Evolutionary conservation across 768 basidiomycete genomes (phyloP).

Genomic region (Leccinum aurantiacum): DNA sequence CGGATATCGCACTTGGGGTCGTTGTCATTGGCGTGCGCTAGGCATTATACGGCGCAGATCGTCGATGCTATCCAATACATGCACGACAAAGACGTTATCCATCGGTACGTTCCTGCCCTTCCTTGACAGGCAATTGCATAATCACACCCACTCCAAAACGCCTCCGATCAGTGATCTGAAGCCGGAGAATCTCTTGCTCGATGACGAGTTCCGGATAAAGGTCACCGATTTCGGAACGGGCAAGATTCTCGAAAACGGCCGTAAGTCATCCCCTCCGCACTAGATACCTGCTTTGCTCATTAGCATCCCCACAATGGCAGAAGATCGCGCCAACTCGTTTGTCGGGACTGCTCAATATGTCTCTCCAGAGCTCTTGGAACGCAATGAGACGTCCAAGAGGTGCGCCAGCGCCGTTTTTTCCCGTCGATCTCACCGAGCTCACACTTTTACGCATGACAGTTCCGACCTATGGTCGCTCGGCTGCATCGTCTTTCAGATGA

Average conservation of each 20-base stretch:
- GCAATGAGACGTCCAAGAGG: conserved; percentile 75
- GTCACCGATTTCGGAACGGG: conserved; percentile 97
- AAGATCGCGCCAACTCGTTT: conserved; percentile 64
- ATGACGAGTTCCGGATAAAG: conserved; percentile 84
- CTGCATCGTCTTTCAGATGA: conserved; percentile 93
- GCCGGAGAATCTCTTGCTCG: conserved; percentile 87
- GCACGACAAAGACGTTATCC: conserved; percentile 86
- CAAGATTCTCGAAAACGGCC: conserved; percentile 59
- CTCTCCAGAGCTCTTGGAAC: conserved; percentile 79
- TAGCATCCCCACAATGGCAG: conserved; percentile 31
- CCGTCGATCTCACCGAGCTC: not conserved
- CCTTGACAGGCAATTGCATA: conserved; percentile 10
- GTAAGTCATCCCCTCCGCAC: conserved; percentile 36
- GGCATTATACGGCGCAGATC: conserved; percentile 88
- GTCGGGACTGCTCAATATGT: conserved; percentile 93
- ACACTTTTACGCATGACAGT: conserved; percentile 38
- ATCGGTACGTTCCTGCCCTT: conserved; percentile 52
- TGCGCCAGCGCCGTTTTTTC: conserved; percentile 29
- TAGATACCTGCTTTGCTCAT: not conserved
- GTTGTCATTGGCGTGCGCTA: conserved; percentile 69
- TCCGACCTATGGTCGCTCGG: conserved; percentile 97
- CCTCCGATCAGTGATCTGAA: conserved; percentile 61
- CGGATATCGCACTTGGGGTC: conserved; percentile 79
- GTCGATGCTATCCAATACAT: conserved; percentile 88
- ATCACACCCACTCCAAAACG: conserved; percentile 5